Base-by-base conservation (phyloP, 2,329 filamentous ascomycete species). In the Fusarium subglutinans region DNA sequence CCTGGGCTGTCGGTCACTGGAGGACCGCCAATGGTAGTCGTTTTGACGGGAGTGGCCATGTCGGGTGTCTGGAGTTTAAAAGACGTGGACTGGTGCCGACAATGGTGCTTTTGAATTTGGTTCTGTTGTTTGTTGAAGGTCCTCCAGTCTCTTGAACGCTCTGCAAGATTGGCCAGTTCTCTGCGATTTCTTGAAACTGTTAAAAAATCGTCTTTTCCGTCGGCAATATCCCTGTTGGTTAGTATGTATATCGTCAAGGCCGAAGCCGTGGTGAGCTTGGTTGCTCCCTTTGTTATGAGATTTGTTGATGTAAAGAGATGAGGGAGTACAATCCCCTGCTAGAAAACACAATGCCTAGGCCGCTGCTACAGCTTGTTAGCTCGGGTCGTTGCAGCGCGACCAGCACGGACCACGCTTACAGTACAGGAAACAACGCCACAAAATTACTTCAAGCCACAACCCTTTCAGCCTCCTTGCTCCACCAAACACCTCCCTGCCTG, bases 1-100 rank as follows among this genome's bases (percentile, higher is more conserved):
- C 96, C 95, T 12, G 94, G 89, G 77, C 88, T 90, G 60, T 90
- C 89, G 35, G 82, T 79, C 28, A 81, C 65, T 48, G 82, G 78
- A 38, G 83, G 80, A 58, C 59, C 81, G 81, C 87, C 80, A 80
- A 87, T 70, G 74, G 88, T 79, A 74, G 84, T 84, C 41, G 79
- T 77, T 65, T 66, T 79, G 63, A 77, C 64, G 20, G 79, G 78
- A 38, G 80, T 80, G 38, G 81, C 74, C 82, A 83, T 82, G 55
- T 22, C 61, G 48, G 38, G 51, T 53, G 24, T 33, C 24, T 47
- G 35, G 26, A n/a, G 45, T 35, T 45, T 41, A 28, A 24, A 43
- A n/a, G 17, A 20, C 35, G 28, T 38, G 47, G 28, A 26, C 51
- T 26, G 40, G 40, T 43, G n/a, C 10, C 24, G 38, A 56, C 43